Base-by-base conservation (phyloP, 345 rosid species). In the Acer yangbiense region DNA sequence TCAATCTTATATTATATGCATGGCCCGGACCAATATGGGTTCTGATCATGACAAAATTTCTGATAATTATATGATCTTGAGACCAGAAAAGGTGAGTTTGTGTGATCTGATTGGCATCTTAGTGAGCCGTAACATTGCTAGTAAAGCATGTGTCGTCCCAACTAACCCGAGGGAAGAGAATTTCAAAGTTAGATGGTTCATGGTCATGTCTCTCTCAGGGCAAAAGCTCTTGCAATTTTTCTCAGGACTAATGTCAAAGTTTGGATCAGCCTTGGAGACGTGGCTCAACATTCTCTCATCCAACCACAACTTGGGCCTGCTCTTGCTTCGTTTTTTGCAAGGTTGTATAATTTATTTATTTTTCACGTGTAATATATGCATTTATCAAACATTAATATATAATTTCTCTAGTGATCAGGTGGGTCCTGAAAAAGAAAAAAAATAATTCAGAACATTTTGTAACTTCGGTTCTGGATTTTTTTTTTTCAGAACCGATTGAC, bases 241-340 rank as follows among this genome's bases (percentile, higher is more conserved):
- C 0, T 66, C 79, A 1, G 72, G 23, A 54, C 77, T 50, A 21
- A 14, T 84, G 66, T 23, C 65, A 11, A 9, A 50, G 3, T 7
- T 71, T 6, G 82, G 86, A 3, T 62, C 69, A 4, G 43, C 4
- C 14, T 20, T 72, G 5, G 84, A 84, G 78, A 68, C 10, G 75
- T 80, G 69, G 80, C 76, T 76, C 5, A 80, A 80, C 77, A 77
- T 80, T 8, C 1, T 77, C 17, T 79, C 83, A 12, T 65, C 60
- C 18, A 77, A 83, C 52, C 52, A 29, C 32, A 77, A 80, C 68
- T 27, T 77, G 21, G 66, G 65, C 16, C 14, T 16, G 66, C 83
- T 83, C 76, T 65, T 83, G 25, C 39, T 68, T 2, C 72, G 73
- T 48, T 65, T 21, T 14, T 17, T 79, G n/a, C 75, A 41, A 79